A percentile compares a stretch with the other conserved stretches of the same genome.
Evolutionary conservation across 495 filamentous ascomycete species (phyloP).

Genomic region (Lineolata rhizophorae): DNA sequence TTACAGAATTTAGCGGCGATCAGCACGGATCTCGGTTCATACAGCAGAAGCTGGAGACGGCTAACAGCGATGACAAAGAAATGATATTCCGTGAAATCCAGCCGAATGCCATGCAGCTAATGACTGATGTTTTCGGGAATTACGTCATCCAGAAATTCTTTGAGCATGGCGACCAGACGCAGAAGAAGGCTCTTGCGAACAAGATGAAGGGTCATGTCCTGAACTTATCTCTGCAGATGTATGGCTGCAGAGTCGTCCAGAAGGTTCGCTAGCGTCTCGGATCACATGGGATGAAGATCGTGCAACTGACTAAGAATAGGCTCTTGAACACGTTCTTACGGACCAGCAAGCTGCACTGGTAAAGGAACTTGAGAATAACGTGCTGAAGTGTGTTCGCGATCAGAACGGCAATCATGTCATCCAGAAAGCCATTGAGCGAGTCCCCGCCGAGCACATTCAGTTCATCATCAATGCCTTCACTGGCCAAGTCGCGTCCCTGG

Average conservation of each 20-base stretch:
- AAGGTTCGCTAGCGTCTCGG: constrained; percentile 38
- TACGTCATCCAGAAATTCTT: constrained; percentile 98
- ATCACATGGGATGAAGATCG: neutral
- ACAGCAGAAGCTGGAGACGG: constrained; percentile 80
- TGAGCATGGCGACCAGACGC: constrained; percentile 83
- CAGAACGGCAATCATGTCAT: constrained; percentile 95
- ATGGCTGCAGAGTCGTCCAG: constrained; percentile 89
- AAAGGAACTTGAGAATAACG: constrained; percentile 57
- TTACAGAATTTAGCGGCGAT: constrained; percentile 91
- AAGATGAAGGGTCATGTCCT: constrained; percentile 73
- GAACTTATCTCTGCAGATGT: constrained; percentile 68
- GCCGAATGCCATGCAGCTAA: constrained; percentile 63
- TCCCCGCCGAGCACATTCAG: constrained; percentile 59
- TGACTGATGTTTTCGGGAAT: constrained; percentile 95
- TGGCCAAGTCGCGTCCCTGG: constrained; percentile 55
- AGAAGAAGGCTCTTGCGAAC: constrained; percentile 70
- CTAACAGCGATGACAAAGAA: constrained; percentile 96
- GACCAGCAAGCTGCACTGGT: constrained; percentile 78
- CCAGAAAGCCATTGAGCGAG: constrained; percentile 80
- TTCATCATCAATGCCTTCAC: constrained; percentile 78
- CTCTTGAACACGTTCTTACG: constrained; percentile 73
- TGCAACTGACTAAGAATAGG: constrained; percentile 27
- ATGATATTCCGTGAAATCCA: constrained; percentile 73
- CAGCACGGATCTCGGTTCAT: constrained; percentile 93
- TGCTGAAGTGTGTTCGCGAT: constrained; percentile 64